These are phyloP conservation scores for Galerina sulciceps DNA, from an alignment of 768 basidiomycete genomes.

Conservation along the genomic window DNA sequence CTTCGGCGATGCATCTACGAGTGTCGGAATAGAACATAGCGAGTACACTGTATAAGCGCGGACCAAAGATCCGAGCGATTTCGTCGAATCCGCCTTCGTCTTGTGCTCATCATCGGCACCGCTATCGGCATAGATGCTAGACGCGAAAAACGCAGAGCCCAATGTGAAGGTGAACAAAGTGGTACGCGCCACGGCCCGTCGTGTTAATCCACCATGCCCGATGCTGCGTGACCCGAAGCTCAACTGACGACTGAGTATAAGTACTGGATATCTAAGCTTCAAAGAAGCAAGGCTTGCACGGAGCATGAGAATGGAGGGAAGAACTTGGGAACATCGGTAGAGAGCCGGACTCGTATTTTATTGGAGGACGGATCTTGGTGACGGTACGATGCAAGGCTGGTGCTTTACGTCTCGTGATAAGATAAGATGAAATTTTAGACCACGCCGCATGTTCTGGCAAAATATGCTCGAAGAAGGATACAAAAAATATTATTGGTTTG, in stretches of 20 bases:
- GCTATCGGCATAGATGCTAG: slow-evolving; percentile 15
- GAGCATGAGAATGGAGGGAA: slow-evolving; percentile 16
- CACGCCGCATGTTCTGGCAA: too few relatives aligned
- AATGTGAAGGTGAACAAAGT: slow-evolving; percentile 9
- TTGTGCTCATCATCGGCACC: neutral
- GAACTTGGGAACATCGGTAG: neutral
- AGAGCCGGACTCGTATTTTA: slow-evolving; percentile 2
- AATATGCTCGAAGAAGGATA: neutral
- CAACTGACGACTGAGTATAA: neutral
- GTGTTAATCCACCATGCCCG: slow-evolving; percentile 3
- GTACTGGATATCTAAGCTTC: slow-evolving; percentile 3
- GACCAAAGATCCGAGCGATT: slow-evolving; percentile 30
- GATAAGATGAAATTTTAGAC: slow-evolving; percentile 3
- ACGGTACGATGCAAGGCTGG: neutral
- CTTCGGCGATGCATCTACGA: slow-evolving; percentile 77
- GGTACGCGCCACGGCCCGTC: slow-evolving; percentile 16
- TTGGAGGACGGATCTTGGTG: slow-evolving; percentile 20
- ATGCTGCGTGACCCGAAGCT: neutral
- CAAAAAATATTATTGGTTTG: slow-evolving; percentile 1
- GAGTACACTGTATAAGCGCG: slow-evolving; percentile 85
- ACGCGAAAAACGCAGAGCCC: slow-evolving; percentile 11
- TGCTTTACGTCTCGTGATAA: slow-evolving; percentile 12
- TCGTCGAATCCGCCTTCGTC: neutral
- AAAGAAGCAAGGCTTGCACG: slow-evolving; percentile 8
- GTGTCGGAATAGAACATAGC: slow-evolving; percentile 72